Evolutionary conservation across 495 filamentous ascomycete genomes (phyloP), one percentile per base, ranked within the genome.

Genomic region (Parathielavia hyrcaniae): DNA sequence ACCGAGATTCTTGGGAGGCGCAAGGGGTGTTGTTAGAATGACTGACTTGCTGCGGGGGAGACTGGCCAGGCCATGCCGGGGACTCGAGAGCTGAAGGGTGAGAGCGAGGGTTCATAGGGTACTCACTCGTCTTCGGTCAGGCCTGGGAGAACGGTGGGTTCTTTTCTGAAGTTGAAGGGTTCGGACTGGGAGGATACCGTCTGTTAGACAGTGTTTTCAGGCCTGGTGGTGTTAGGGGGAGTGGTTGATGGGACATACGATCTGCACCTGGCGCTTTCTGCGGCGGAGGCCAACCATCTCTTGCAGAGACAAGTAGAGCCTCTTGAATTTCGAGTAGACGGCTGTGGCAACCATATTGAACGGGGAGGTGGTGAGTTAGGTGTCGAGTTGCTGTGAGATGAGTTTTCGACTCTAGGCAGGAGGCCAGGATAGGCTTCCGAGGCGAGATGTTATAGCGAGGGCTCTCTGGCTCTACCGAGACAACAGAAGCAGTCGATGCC

Each of bases 121-220:
- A 60, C 71, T 63, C 70, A 77, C 75, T 79, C 72, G 53, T 76
- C 69, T 48, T 75, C 66, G 19, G 69, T 71, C 12, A 77, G 52
- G 39, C 75, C 75, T 14, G 75, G 75, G 0, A 77, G 55, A 4
- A 58, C 64, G 41, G 67, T 51, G 22, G 67, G 48, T 61, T 73
- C 69, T 22, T 69, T 69, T 62, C 74, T 73, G 66, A 79, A 77
- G 60, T 75, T 63, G 68, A 75, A 79, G 5, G 76, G 75, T 6
- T 67, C 67, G 11, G 76, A 77, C 75, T 76, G 49, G 38, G n/a
- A n/a, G 17, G 30, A 39, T 19, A n/a, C 16, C 32, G 61, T n/a
- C n/a, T n/a, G n/a, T 69, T 69, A 69, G 61, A 30, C 26, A 30
- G 26, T 30, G 26, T 3, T 3, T 44, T n/a, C 39, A 14, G 44